Conservation (phyloP, 2,329 filamentous ascomycete genomes). For the Onygenales sp. region DNA sequence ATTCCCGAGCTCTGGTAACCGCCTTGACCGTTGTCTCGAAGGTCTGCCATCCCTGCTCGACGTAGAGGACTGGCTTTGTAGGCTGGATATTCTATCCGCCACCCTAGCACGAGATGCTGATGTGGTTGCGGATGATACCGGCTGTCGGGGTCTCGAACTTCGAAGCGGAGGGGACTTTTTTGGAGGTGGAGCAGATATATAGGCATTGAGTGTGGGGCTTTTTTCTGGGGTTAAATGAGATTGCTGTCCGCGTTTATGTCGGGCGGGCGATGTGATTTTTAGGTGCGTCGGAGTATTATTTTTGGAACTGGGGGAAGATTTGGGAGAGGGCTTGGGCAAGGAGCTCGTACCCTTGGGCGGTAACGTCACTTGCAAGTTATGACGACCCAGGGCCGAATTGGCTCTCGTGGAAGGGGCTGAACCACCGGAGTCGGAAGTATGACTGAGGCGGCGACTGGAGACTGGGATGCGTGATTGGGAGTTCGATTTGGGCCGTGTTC, state of each 20-base stretch:
- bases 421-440: slow-evolving; percentile 32
- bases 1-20: slow-evolving; percentile 56
- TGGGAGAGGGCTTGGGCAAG: slow-evolving; percentile 31
- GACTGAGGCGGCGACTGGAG: slow-evolving; percentile 29
- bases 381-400: slow-evolving; percentile 23
- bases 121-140: slow-evolving; percentile 66
- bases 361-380: slow-evolving; percentile 21
- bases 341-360: slow-evolving; percentile 32
- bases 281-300: slow-evolving; percentile 13
- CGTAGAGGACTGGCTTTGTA: slow-evolving; percentile 28
- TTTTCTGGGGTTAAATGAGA: slow-evolving; percentile 35
- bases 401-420: slow-evolving; percentile 25
- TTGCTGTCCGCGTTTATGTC: slow-evolving; percentile 24
- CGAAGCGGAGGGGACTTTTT: slow-evolving; percentile 68
- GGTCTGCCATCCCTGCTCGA: slow-evolving; percentile 24
- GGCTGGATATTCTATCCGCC: slow-evolving; percentile 45
- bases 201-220: slow-evolving; percentile 58
- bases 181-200: slow-evolving; percentile 59
- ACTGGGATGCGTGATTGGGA: slow-evolving; percentile 38
- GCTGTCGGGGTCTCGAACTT: slow-evolving; percentile 71
- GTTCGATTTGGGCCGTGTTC: slow-evolving; percentile 1
- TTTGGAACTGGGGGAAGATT: slow-evolving; percentile 15
- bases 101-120: slow-evolving; percentile 59
- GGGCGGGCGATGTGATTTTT: slow-evolving; percentile 24
- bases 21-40: slow-evolving; percentile 22